A percentile compares a stretch with the other conserved stretches of the same genome.
Evolutionary conservation across 2,329 filamentous ascomycete genomes (phyloP).

Genomic region (Hyphodiscus sp.): DNA sequence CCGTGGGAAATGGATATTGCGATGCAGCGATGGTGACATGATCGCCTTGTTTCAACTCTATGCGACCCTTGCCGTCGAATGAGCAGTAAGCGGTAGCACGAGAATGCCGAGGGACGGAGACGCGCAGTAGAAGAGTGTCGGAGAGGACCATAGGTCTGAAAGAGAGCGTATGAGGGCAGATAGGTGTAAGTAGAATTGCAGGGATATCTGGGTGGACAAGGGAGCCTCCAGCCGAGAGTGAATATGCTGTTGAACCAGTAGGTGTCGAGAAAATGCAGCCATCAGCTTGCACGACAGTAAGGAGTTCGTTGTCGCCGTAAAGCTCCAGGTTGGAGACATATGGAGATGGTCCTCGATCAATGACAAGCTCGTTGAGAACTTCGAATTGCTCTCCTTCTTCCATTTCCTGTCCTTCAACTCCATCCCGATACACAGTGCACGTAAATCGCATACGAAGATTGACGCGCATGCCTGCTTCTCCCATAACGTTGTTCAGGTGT

Average conservation of each 20-base stretch:
- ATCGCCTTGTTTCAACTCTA: slow-evolving; percentile 89
- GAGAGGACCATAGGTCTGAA: slow-evolving; percentile 98
- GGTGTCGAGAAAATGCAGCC: slow-evolving; percentile 97
- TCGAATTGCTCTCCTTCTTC: slow-evolving; percentile 95
- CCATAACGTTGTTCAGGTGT: slow-evolving; percentile 85
- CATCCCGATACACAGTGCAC: slow-evolving; percentile 85
- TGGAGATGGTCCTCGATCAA: slow-evolving; percentile 91
- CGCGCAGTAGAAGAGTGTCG: slow-evolving; percentile 85
- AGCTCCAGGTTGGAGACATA: slow-evolving; percentile 97
- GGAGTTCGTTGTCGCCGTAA: slow-evolving; percentile 88
- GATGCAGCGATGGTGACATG: slow-evolving; percentile 94
- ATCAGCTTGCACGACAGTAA: slow-evolving; percentile 94
- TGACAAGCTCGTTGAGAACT: slow-evolving; percentile 96
- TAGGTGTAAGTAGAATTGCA: slow-evolving; percentile 91
- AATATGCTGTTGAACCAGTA: slow-evolving; percentile 92
- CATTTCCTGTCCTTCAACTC: slow-evolving; percentile 51
- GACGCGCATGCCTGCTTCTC: slow-evolving; percentile 90
- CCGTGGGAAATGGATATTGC: slow-evolving; percentile 95
- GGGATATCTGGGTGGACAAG: slow-evolving; percentile 96
- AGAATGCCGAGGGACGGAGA: slow-evolving; percentile 76
- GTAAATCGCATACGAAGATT: slow-evolving; percentile 99
- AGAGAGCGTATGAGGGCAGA: slow-evolving; percentile 93
- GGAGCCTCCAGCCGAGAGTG: slow-evolving; percentile 88
- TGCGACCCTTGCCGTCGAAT: slow-evolving; percentile 93
- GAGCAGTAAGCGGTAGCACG: slow-evolving; percentile 93